Evolutionary conservation across 805 yeast species (phyloP), one percentile per base, ranked within the genome.

Genomic region (Debaryomyces hansenii): DNA sequence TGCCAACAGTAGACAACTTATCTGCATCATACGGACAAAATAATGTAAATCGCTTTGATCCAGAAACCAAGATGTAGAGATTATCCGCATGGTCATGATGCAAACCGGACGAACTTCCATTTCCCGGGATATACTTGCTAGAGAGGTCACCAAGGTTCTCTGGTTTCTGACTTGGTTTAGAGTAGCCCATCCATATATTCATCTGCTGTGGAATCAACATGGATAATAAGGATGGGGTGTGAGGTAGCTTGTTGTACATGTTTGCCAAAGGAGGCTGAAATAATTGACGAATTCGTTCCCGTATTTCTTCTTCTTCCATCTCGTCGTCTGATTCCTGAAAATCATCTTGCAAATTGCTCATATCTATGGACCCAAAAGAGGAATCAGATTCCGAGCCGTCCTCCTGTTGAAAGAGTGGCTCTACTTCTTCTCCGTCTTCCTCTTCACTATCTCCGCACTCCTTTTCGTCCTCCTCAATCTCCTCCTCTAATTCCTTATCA

Each of bases 11-110:
- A 60, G 76, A 74, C 60, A 86, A 64, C 47, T 75, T 74, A 2
- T 61, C 61, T 0, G 85, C 89, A 55, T 82, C 87, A 20, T 67
- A 66, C 1, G 94, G 92, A 4, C 84, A 70, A 56, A 75, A 84
- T 5, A 86, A 55, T 0, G 91, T 85, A 60, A 86, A 86, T 49
- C 90, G 60, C 55, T 86, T 86, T 6, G 54, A 58, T 0, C 92
- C 94, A 21, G 73, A 64, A 1, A 81, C 58, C 1, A 86, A 78
- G 4, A 85, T 70, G 58, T 86, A 86, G 31, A 86, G 65, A 56
- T 86, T 86, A 58, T 85, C 91, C 1, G 91, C 88, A 63, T 85
- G 91, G 59, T 86, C 92, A 59, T 86, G 92, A 55, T 86, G 92
- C 10, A 86, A 64, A 0, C 92, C 92, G 1, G 90, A 83, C 0